Evolutionary conservation across 768 basidiomycete species (phyloP), one percentile per base, ranked within the genome.

Genomic region (Cystofilobasidium bisporidii): DNA sequence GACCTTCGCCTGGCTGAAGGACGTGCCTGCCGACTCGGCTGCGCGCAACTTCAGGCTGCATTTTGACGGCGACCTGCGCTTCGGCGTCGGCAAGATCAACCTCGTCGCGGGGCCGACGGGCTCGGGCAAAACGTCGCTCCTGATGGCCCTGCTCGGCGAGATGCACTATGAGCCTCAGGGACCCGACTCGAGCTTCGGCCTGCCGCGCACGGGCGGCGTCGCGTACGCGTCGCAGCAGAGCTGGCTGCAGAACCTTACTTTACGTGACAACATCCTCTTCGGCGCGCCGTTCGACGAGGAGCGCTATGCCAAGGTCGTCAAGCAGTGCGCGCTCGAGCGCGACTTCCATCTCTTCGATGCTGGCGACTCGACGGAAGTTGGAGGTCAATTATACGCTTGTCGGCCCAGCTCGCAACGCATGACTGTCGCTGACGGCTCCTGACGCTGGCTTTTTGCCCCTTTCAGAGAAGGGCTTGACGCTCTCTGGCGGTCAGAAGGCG

Each of bases 221-320:
- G 85, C 88, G 2, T 90, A 88, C 73, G 86, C 86, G 8, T 86
- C 86, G 5, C 89, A 93, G 74, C 88, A 90, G 73, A 84, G 86
- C 4, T 93, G 88, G 88, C 67, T 68, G 2, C 67, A 63, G 75
- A 90, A 89, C 71, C 87, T 86, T 65, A 88, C 87, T 1, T 50
- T 69, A 3, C 53, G 61, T 20, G 68, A 60, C 24, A 69, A 69
- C 68, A 69, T 69, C 47, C 59, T 64, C 17, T 64, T 60, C 43
- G 68, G 68, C 11, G 38, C 63, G 15, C 45, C 56, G 2, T 69
- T 64, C 50, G 68, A 69, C 59, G 68, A 64, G 30, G 68, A 64
- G 32, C n/a, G 68, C 36, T 69, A 69, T 57, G 48, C 38, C 3
- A 50, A 69, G 59, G 63, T 64, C 47, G 57, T 69, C 26, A 24